Conservation (phyloP, 192 early-diverging fungal species). For the Coemansia sp. region DNA sequence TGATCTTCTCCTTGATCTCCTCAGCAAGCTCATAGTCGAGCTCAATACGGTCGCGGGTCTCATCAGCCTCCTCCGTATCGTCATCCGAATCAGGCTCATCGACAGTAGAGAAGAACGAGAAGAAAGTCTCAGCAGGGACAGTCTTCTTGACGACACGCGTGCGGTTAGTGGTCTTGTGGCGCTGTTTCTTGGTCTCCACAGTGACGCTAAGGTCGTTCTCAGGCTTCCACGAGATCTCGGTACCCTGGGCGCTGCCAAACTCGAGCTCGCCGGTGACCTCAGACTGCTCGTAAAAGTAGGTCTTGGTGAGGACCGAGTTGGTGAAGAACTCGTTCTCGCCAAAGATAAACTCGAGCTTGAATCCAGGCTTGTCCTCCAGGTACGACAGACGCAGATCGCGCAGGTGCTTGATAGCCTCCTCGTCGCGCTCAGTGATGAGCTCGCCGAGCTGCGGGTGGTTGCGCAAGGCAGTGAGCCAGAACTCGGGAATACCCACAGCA, state of each 20-base stretch:
- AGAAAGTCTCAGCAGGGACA: constrained; percentile 96
- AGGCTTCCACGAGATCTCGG: constrained; percentile 94
- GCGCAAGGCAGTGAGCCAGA: constrained; percentile 95
- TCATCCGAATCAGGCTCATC: constrained; percentile 76
- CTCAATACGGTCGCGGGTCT: constrained; percentile 86
- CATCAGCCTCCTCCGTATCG: constrained; percentile 72
- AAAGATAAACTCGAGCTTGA: constrained; percentile 94
- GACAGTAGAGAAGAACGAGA: constrained; percentile 89
- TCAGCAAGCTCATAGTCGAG: constrained; percentile 96
- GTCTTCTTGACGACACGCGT: constrained; percentile 97
- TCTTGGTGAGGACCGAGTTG: constrained; percentile 86
- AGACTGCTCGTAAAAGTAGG: constrained; percentile 88
- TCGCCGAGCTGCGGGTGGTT: constrained; percentile 80
- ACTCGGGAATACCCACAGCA: constrained; percentile 82
- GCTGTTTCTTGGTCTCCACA: constrained; percentile 98
- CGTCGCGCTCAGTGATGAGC: constrained; percentile 89
- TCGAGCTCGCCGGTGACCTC: constrained; percentile 81
- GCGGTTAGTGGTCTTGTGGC: constrained; percentile 98
- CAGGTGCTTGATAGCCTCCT: constrained; percentile 84
- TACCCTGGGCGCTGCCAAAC: constrained; percentile 91
- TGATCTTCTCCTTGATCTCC: constrained; percentile 97
- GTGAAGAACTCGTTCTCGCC: constrained; percentile 86
- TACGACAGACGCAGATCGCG: constrained; percentile 86
- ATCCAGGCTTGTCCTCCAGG: constrained; percentile 86
- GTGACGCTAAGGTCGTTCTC: constrained; percentile 93